Evolutionary conservation across 192 early-diverging fungal genomes (phyloP).

Genomic region (Mortierella hygrophila): DNA sequence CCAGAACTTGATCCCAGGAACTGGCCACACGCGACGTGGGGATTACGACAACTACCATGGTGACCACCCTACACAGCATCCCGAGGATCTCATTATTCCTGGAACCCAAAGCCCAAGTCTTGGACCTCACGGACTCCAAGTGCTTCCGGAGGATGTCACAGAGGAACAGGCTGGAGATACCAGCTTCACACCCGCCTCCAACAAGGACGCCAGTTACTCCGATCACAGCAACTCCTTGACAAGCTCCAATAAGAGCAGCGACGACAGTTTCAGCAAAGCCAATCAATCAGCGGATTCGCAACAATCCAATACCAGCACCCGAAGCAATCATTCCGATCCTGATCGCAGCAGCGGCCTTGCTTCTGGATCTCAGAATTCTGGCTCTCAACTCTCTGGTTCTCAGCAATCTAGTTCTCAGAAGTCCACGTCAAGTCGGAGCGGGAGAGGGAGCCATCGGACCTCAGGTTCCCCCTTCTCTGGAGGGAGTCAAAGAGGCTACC

Average conservation of each 20-base stretch:
- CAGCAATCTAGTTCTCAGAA: constrained; percentile 5
- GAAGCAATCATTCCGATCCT: not conserved
- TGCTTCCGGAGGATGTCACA: not conserved
- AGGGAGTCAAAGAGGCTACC: constrained; percentile 3
- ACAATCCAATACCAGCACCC: not conserved
- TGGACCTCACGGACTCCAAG: not conserved
- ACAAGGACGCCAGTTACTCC: not conserved
- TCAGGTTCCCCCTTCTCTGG: constrained; percentile 3
- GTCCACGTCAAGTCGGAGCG: not conserved
- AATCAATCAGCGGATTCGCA: not conserved
- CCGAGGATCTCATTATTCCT: not conserved
- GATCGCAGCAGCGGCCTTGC: not conserved
- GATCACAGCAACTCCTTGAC: not conserved
- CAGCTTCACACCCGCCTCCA: not conserved
- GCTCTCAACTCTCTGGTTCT: constrained; percentile 8
- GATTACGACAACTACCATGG: not conserved
- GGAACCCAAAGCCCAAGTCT: not conserved
- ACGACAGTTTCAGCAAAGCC: not conserved
- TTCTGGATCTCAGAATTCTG: not conserved
- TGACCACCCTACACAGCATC: not conserved
- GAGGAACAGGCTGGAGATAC: not conserved
- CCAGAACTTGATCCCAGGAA: not conserved
- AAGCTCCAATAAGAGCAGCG: constrained; percentile 1
- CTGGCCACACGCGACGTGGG: not conserved
- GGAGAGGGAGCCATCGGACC: not conserved